Percentiles rank a stretch among this genome's conserved stretches.
phyloP scores from a whole-genome alignment of 768 basidiomycete genomes.

The Amyloporia xantha region DNA sequence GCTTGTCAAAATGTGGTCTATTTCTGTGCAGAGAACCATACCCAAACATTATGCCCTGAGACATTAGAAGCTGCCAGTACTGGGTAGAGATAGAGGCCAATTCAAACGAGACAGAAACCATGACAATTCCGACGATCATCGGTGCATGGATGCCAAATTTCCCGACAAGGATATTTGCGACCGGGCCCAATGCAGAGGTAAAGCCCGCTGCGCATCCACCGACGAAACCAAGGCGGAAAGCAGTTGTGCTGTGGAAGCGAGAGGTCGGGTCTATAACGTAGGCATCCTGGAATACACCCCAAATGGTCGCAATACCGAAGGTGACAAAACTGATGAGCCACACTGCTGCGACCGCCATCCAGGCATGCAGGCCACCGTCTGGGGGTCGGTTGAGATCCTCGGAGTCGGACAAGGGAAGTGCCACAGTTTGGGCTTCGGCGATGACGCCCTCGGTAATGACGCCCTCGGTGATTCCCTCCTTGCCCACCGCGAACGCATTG shows the following conservation, averaged over 20 bases:
- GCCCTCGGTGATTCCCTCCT: no score
- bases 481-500: no score
- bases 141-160: background rate
- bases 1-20: background rate
- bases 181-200: background rate
- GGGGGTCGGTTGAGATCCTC: background rate
- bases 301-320: background rate
- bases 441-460: no score
- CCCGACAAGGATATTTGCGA: background rate
- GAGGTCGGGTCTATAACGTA: background rate
- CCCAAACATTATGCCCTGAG: background rate
- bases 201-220: background rate
- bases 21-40: no score
- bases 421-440: no score
- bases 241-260: background rate
- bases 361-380: background rate
- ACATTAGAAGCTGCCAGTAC: background rate
- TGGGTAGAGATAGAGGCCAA: background rate
- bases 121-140: background rate
- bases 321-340: slow-evolving; percentile 1
- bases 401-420: no score
- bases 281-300: slow-evolving; percentile 1
- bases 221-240: background rate
- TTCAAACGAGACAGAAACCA: background rate
- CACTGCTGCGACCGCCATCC: background rate